phyloP scores from a whole-genome alignment of 2,329 filamentous ascomycete species.

The Claviceps digitariae region DNA sequence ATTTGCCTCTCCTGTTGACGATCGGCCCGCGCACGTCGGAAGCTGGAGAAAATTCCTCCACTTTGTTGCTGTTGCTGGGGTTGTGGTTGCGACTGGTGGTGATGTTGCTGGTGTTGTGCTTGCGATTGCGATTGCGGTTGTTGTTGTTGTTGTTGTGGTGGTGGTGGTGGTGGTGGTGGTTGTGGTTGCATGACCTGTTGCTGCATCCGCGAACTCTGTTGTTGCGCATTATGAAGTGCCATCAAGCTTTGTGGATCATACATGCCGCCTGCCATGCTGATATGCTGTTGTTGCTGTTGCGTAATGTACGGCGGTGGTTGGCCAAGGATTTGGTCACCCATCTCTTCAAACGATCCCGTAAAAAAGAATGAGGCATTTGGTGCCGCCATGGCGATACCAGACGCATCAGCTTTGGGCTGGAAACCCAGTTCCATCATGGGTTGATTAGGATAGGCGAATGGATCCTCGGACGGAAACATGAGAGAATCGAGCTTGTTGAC shows the following conservation, averaged over 20 bases:
- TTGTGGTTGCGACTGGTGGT: conserved; percentile 12
- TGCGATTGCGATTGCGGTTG: conserved; percentile 9
- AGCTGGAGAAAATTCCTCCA: conserved; percentile 16
- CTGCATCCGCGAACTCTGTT: conserved; percentile 3
- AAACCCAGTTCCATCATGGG: conserved; percentile 49
- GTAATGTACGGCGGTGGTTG: conserved; percentile 60
- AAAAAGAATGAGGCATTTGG: conserved; percentile 36
- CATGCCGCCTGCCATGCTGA: conserved; percentile 30
- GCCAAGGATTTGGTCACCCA: conserved; percentile 61
- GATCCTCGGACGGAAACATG: conserved; percentile 70
- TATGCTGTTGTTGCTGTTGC: conserved; percentile 30
- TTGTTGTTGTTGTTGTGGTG: conserved; percentile 2
- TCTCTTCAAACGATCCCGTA: conserved; percentile 43
- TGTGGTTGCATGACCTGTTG: conserved; percentile 10
- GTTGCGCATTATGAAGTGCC: conserved; percentile 20
- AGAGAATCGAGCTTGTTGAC: conserved; percentile 61
- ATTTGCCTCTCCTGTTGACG: conserved; percentile 26
- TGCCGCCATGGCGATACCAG: conserved; percentile 19
- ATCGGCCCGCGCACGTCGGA: conserved; percentile 13
- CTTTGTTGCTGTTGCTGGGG: conserved; percentile 12
- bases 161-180: conserved; percentile 12
- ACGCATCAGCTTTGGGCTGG: conserved; percentile 20
- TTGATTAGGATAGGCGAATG: conserved; percentile 68
- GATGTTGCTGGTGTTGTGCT: conserved; percentile 9
- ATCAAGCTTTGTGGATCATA: conserved; percentile 31